Conservation (phyloP, 2,329 filamentous ascomycete genomes). For the Eutypella sp. region DNA sequence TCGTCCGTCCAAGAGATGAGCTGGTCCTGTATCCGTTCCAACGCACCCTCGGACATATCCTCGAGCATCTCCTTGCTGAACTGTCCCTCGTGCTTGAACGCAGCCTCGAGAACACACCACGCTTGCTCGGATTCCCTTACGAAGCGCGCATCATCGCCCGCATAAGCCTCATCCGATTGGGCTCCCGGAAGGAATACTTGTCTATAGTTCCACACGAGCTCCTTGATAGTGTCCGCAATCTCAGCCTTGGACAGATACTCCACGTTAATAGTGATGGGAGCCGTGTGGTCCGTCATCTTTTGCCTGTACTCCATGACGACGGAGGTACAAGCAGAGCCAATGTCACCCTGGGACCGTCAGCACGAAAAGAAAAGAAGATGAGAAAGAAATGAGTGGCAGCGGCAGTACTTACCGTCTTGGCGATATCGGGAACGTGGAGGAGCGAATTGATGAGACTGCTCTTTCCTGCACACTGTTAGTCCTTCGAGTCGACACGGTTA, state of each 20-base stretch:
- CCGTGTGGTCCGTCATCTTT: slow-evolving; percentile 17
- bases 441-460: slow-evolving; percentile 3
- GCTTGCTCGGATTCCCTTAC: slow-evolving; percentile 33
- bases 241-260: slow-evolving; percentile 25
- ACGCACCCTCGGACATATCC: slow-evolving; percentile 23
- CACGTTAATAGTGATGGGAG: slow-evolving; percentile 26
- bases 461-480: background rate
- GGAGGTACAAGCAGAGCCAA: slow-evolving; percentile 29
- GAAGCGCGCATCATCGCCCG: slow-evolving; percentile 21
- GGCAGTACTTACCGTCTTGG: slow-evolving; percentile 16
- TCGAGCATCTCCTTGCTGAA: slow-evolving; percentile 18
- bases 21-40: slow-evolving; percentile 17
- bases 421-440: slow-evolving; percentile 4
- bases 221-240: slow-evolving; percentile 23
- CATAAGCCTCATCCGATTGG: slow-evolving; percentile 13
- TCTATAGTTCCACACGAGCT: slow-evolving; percentile 29
- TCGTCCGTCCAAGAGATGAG: slow-evolving; percentile 24
- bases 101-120: slow-evolving; percentile 32
- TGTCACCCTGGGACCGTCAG: slow-evolving; percentile 18
- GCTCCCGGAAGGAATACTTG: slow-evolving; percentile 21
- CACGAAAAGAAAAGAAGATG: background rate
- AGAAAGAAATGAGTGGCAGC: no score
- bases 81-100: slow-evolving; percentile 24
- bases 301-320: slow-evolving; percentile 31
- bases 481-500: no score